These are phyloP conservation scores for Coemansia sp. DNA, from an alignment of 192 early-diverging fungal genomes.

Conservation along the genomic window DNA sequence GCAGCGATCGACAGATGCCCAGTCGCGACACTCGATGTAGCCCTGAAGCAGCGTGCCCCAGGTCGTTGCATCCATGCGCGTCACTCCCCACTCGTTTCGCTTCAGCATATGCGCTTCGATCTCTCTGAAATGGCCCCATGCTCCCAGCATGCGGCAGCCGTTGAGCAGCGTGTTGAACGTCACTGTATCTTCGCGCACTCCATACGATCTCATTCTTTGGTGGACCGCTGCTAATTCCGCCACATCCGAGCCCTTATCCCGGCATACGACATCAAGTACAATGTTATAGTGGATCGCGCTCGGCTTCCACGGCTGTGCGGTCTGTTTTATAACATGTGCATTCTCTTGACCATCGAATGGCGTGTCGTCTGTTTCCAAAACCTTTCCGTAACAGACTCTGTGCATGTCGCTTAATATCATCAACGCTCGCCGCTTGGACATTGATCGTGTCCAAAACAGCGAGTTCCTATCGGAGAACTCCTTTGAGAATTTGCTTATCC, in stretches of 20 bases:
- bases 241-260: constrained; percentile 18
- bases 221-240: constrained; percentile 32
- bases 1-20: constrained; percentile 35
- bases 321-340: background rate
- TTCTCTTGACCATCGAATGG: background rate
- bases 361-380: constrained; percentile 1
- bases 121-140: constrained; percentile 32
- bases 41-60: constrained; percentile 49
- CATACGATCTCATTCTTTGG: constrained; percentile 27
- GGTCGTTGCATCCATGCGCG: constrained; percentile 38
- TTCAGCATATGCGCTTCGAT: constrained; percentile 32
- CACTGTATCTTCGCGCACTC: constrained; percentile 34
- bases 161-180: constrained; percentile 52
- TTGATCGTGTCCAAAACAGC: constrained; percentile 21
- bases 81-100: constrained; percentile 39
- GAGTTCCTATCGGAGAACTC: constrained; percentile 11
- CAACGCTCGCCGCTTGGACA: constrained; percentile 41
- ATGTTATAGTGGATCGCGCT: constrained; percentile 38
- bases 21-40: constrained; percentile 33
- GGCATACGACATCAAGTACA: constrained; percentile 37
- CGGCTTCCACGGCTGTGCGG: constrained; percentile 20
- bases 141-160: constrained; percentile 32
- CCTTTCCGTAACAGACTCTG: constrained; percentile 19
- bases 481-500: constrained; percentile 9
- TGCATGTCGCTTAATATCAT: constrained; percentile 51